Percentiles rank a stretch among this genome's conserved stretches.
Evolutionary conservation across 768 basidiomycete genomes (phyloP).

Genomic region (Pholiota molesta): DNA sequence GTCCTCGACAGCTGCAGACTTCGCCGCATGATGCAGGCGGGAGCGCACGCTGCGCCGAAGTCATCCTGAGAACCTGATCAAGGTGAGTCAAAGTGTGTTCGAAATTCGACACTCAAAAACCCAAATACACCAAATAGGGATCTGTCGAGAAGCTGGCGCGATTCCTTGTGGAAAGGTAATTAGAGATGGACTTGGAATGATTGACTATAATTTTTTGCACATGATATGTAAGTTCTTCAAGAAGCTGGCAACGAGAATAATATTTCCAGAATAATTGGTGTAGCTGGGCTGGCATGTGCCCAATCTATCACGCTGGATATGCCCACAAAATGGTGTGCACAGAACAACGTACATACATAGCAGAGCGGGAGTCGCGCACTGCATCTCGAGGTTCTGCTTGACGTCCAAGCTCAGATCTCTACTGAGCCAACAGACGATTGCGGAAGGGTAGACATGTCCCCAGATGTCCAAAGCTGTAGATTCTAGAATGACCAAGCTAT

Average conservation of each 20-base stretch:
- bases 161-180: neutral
- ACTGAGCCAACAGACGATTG: neutral
- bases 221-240: neutral
- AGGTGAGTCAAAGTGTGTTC: neutral
- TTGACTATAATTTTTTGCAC: neutral
- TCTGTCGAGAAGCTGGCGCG: neutral
- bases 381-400: neutral
- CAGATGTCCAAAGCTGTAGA: neutral
- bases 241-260: no score
- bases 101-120: neutral
- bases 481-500: neutral
- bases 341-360: neutral
- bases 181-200: neutral
- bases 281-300: no score
- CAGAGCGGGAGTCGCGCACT: neutral
- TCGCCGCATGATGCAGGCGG: neutral
- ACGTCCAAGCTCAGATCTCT: neutral
- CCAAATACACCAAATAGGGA: neutral
- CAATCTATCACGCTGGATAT: no score
- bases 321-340: neutral
- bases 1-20: neutral
- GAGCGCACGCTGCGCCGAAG: conserved; percentile 4
- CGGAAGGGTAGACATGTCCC: neutral
- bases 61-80: neutral
- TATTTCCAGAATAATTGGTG: no score